Evolutionary conservation across 352 stramenopile species (phyloP).

Genomic region (Globisporangium lucens): DNA sequence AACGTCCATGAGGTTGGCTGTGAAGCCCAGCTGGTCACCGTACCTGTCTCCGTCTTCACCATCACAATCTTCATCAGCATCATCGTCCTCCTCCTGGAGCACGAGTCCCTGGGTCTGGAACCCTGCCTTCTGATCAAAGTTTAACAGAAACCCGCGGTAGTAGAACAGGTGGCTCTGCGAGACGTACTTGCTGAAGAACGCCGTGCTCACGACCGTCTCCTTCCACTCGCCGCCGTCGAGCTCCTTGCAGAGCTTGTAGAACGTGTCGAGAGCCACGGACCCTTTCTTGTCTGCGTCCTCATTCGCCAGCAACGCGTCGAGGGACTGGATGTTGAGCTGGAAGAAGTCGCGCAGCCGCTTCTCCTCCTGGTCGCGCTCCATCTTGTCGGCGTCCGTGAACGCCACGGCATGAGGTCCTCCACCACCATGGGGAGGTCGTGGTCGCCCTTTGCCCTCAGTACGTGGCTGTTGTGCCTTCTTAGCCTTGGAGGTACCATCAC

Average conservation of each 20-base stretch:
- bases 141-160: constrained; percentile 67
- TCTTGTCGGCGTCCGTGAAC: constrained; percentile 15
- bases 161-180: constrained; percentile 49
- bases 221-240: constrained; percentile 30
- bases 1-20: constrained; percentile 23
- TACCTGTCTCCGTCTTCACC: constrained; percentile 6
- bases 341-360: constrained; percentile 48
- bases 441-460: constrained; percentile 25
- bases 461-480: constrained; percentile 11
- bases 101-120: constrained; percentile 53
- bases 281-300: constrained; percentile 49
- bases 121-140: constrained; percentile 50
- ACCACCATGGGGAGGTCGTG: constrained; percentile 14
- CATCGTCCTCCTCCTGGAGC: constrained; percentile 49
- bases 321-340: constrained; percentile 27
- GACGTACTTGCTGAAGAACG: constrained; percentile 50
- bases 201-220: constrained; percentile 31
- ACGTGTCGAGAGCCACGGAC: constrained; percentile 43
- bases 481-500: background rate
- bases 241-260: constrained; percentile 38
- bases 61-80: constrained; percentile 1
- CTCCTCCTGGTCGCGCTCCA: constrained; percentile 30
- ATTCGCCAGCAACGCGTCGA: constrained; percentile 38
- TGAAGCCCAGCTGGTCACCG: background rate
- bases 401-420: background rate